Conservation (phyloP, 139 green algal genomes). For the Chlamydomonas schloesseri region DNA sequence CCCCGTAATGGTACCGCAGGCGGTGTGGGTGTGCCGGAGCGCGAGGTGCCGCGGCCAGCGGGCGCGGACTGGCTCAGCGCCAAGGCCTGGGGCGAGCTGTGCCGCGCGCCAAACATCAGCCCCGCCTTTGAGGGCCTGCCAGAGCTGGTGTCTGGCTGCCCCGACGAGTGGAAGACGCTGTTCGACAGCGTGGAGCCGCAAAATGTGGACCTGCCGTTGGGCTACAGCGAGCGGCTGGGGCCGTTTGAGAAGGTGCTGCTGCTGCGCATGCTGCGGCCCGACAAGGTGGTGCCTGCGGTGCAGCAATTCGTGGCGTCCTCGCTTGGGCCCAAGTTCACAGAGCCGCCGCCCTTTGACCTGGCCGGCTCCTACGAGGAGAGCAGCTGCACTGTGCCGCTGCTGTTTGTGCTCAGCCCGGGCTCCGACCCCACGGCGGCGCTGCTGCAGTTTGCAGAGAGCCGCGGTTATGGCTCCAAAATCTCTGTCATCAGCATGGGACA, state of each 20-base stretch:
- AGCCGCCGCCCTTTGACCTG: constrained; percentile 71
- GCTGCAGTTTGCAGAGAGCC: constrained; percentile 67
- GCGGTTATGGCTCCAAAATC: constrained; percentile 48
- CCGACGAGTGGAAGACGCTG: constrained; percentile 36
- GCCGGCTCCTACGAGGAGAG: constrained; percentile 62
- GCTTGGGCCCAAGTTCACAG: constrained; percentile 60
- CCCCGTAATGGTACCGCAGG: too few species aligned
- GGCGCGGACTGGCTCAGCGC: constrained; percentile 58
- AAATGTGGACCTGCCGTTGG: constrained; percentile 37
- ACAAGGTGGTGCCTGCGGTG: constrained; percentile 71
- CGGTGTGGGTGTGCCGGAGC: constrained; percentile 52
- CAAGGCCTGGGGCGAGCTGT: constrained; percentile 74
- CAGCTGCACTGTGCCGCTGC: constrained; percentile 63
- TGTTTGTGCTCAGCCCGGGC: constrained; percentile 78
- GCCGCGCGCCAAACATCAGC: constrained; percentile 50
- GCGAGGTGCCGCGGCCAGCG: neutral
- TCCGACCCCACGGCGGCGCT: constrained; percentile 76
- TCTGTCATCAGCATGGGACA: constrained; percentile 74
- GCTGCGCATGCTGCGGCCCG: constrained; percentile 55
- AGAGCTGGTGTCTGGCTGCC: constrained; percentile 28
- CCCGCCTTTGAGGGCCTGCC: constrained; percentile 45
- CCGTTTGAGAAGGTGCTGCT: constrained; percentile 29
- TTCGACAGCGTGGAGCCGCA: constrained; percentile 47
- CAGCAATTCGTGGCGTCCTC: constrained; percentile 49
- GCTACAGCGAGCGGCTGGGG: constrained; percentile 27